Evolutionary conservation across 805 yeast genomes (phyloP), one percentile per base, ranked within the genome.

Genomic region (Ogataea pilisensis): DNA sequence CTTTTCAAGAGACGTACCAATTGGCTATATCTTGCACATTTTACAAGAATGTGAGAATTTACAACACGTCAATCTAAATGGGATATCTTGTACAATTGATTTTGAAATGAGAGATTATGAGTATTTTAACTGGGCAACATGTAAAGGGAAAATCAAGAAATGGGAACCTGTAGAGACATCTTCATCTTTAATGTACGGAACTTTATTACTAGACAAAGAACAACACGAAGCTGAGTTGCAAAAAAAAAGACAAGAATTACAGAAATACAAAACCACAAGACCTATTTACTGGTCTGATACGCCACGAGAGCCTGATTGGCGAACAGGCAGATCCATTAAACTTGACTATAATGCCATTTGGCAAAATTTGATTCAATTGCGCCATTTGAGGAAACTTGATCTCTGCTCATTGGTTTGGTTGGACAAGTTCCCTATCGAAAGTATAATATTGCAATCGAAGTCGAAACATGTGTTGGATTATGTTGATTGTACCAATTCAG

Each of bases 21-120:
- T 82, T 22, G 96, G 96, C 0, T 77, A 78, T 46, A 53, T 89
- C 8, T 55, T 88, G 12, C 95, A 85, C 57, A 53, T 87, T 28
- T 54, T 88, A 29, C 72, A 72, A n/a, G 64, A 76, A 26, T 89
- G 96, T 55, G 78, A 78, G 12, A 81, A 83, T 49, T 51, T 88
- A 28, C 61, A 56, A 13, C 51, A 63, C 3, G 50, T 88, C 19
- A 71, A 88, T 51, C 58, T 88, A n/a, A 78, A 78, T 5, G 72
- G 73, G 35, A 50, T 87, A 7, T 73, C 84, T 1, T 63, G 86
- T 8, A 81, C 86, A 5, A 65, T 69, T 13, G 96, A 88, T 62
- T 87, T 82, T 54, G 72, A 75, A 44, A 65, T 80, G 34, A 55
- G 57, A 12, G 63, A 66, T 36, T 63, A 66, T 21, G 61, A 53